These are phyloP conservation scores for Penicillium sp. DNA, from an alignment of 2,329 filamentous ascomycete genomes.

Conservation along the genomic window DNA sequence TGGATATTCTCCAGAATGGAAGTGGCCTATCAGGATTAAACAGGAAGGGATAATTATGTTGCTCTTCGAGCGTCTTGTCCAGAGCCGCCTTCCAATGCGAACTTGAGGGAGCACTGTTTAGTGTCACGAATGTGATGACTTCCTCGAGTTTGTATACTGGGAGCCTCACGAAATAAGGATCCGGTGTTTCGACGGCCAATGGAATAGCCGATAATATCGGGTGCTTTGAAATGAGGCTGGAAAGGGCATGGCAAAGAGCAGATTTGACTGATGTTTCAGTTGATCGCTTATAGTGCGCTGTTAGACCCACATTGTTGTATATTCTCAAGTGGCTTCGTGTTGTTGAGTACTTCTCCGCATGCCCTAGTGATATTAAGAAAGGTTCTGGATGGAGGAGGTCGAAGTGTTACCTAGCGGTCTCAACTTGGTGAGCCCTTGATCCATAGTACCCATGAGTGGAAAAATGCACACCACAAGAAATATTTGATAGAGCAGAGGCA, in stretches of 20 bases:
- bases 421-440: neutral
- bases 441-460: neutral
- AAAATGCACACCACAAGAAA: neutral
- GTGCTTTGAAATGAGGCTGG: constrained; percentile 4
- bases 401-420: neutral
- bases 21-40: neutral
- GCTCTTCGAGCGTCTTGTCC: constrained; percentile 1
- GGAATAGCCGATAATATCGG: constrained; percentile 6
- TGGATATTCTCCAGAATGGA: constrained; percentile 3
- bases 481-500: neutral
- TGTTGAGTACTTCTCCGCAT: neutral
- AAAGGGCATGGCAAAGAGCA: constrained; percentile 2
- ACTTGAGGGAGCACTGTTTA: neutral
- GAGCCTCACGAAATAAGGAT: constrained; percentile 4
- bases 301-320: neutral
- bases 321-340: neutral
- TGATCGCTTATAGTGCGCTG: neutral
- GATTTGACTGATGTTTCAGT: neutral
- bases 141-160: neutral
- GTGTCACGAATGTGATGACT: neutral
- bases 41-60: constrained; percentile 5
- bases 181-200: constrained; percentile 1
- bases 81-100: neutral
- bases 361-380: neutral
- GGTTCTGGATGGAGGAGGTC: neutral